phyloP scores from a whole-genome alignment of 345 rosid genomes.

The Lumnitzera racemosa region DNA sequence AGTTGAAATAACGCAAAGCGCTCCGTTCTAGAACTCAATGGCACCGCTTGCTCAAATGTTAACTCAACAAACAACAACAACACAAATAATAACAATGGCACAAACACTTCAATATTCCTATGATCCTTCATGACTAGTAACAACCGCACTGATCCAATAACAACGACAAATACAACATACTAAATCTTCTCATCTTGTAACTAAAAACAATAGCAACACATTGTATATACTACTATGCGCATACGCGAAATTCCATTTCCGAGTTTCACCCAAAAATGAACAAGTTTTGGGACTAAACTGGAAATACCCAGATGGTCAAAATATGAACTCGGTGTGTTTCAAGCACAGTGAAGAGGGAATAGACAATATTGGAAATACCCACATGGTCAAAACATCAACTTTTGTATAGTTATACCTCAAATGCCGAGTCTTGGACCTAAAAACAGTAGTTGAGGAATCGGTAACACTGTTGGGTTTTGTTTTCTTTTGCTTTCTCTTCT shows the following conservation, averaged over 20 bases:
- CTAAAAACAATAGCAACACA: not conserved
- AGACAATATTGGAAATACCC: no score
- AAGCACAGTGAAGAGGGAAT: not conserved
- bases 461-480: constrained; percentile 3
- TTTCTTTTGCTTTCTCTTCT: constrained; percentile 8
- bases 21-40: constrained; percentile 42
- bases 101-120: not conserved
- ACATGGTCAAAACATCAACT: no score
- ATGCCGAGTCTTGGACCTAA: constrained; percentile 3
- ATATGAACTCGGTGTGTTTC: no score
- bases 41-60: constrained; percentile 45
- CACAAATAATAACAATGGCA: constrained; percentile 19
- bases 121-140: constrained; percentile 59
- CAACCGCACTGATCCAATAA: not conserved
- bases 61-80: constrained; percentile 33
- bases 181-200: constrained; percentile 21
- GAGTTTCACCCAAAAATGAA: no score
- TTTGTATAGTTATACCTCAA: no score
- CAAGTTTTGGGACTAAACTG: no score
- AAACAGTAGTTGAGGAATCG: constrained; percentile 22
- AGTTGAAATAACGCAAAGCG: constrained; percentile 56
- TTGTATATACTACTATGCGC: no score
- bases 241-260: no score
- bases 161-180: constrained; percentile 16
- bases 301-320: no score